A percentile compares a stretch with the other conserved stretches of the same genome.
These are phyloP conservation scores for Eimeria sp. DNA, from an alignment of 169 alveolate species.

Conservation along the genomic window DNA sequence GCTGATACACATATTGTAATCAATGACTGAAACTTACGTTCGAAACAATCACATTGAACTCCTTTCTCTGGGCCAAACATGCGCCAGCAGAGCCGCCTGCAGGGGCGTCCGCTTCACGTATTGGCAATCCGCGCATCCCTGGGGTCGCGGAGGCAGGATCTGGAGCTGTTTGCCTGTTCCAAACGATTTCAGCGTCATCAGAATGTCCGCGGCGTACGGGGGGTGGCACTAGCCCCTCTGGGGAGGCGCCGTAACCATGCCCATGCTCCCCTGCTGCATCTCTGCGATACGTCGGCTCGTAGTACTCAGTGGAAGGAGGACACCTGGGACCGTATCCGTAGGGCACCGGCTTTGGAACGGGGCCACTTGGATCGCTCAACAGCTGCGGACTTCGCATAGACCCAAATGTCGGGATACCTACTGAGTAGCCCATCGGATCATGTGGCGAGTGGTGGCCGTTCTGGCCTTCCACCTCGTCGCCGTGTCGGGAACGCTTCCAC, in stretches of 20 bases:
- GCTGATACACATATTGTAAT: background rate
- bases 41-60: slow-evolving; percentile 69
- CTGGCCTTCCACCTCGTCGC: slow-evolving; percentile 45
- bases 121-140: slow-evolving; percentile 15
- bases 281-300: slow-evolving; percentile 41
- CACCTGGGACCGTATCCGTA: slow-evolving; percentile 68
- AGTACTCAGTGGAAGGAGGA: slow-evolving; percentile 49
- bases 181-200: background rate
- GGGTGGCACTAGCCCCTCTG: slow-evolving; percentile 10
- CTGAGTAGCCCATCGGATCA: slow-evolving; percentile 32
- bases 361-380: slow-evolving; percentile 16
- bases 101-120: slow-evolving; percentile 43
- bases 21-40: slow-evolving; percentile 1
- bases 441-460: slow-evolving; percentile 66
- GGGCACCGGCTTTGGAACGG: slow-evolving; percentile 44
- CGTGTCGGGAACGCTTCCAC: slow-evolving; percentile 67
- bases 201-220: slow-evolving; percentile 51
- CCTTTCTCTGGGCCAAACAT: slow-evolving; percentile 33
- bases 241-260: slow-evolving; percentile 16
- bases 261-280: slow-evolving; percentile 43
- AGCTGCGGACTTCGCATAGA: slow-evolving; percentile 36
- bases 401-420: slow-evolving; percentile 48
- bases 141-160: slow-evolving; percentile 20
- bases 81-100: slow-evolving; percentile 15
- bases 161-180: slow-evolving; percentile 60